Conservation (phyloP, 2,329 filamentous ascomycete genomes). For the Calonectria hongkongensis region DNA sequence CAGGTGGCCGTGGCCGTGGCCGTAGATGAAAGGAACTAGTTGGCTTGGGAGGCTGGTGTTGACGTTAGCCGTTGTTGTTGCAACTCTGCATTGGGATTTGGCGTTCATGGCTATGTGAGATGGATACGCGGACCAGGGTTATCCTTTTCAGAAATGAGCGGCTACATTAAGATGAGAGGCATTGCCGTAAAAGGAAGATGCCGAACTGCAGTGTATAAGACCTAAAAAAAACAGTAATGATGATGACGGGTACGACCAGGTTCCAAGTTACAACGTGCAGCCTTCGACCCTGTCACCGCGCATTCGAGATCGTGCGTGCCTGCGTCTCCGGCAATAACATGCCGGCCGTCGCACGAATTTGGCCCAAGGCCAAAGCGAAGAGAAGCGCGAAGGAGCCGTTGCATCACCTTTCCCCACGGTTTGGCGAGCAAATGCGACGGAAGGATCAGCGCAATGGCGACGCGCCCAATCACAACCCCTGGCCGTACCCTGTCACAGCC, state of each 20-base stretch:
- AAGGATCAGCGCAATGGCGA: constrained; percentile 34
- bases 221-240: constrained; percentile 17
- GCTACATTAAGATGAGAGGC: constrained; percentile 19
- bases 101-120: constrained; percentile 38
- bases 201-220: constrained; percentile 12
- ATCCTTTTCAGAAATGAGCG: constrained; percentile 8
- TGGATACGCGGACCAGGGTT: constrained; percentile 7
- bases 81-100: constrained; percentile 39
- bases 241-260: constrained; percentile 19
- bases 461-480: constrained; percentile 40
- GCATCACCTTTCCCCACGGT: not conserved
- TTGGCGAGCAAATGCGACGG: constrained; percentile 26
- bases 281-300: not conserved
- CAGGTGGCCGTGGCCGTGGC: constrained; percentile 56
- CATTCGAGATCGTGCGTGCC: not conserved
- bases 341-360: not conserved
- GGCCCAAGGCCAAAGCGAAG: not conserved
- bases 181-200: constrained; percentile 10
- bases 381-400: not conserved
- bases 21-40: constrained; percentile 50
- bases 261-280: not conserved
- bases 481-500: not conserved
- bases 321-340: constrained; percentile 22
- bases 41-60: constrained; percentile 23
- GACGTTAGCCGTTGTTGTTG: constrained; percentile 27